These are phyloP conservation scores for Fusarium scirpi DNA, from an alignment of 2,329 filamentous ascomycete genomes.

Conservation along the genomic window DNA sequence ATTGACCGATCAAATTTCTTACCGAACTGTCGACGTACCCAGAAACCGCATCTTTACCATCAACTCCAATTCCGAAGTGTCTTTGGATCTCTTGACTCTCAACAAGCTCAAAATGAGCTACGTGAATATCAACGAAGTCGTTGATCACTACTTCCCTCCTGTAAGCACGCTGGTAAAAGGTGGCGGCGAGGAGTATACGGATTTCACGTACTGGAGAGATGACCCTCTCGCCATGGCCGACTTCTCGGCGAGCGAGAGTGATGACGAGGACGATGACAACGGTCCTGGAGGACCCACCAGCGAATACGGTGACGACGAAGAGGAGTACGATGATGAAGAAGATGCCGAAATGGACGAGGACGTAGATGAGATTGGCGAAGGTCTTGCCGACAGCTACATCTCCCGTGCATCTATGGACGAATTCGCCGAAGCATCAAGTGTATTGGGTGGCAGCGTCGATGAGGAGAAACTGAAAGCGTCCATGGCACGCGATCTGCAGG, in stretches of 20 bases:
- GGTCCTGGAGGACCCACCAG: constrained; percentile 64
- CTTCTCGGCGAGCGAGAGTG: constrained; percentile 84
- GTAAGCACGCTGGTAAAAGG: constrained; percentile 87
- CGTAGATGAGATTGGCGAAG: constrained; percentile 56
- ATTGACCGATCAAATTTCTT: constrained; percentile 94
- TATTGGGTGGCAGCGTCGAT: constrained; percentile 59
- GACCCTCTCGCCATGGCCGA: constrained; percentile 85
- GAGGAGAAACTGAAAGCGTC: constrained; percentile 58
- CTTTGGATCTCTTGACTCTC: constrained; percentile 86
- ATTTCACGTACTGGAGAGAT: constrained; percentile 97
- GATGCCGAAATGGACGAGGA: constrained; percentile 57
- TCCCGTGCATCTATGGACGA: constrained; percentile 52
- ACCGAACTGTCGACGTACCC: constrained; percentile 95
- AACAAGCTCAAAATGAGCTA: constrained; percentile 98
- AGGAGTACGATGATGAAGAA: constrained; percentile 59
- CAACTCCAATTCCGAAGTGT: constrained; percentile 97
- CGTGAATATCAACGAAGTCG: constrained; percentile 94
- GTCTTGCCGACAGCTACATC: constrained; percentile 48
- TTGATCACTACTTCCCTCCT: constrained; percentile 98
- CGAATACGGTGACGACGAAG: constrained; percentile 59
- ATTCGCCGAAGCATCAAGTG: constrained; percentile 57
- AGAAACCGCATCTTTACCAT: constrained; percentile 97
- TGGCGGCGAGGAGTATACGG: constrained; percentile 93
- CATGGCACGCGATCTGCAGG: constrained; percentile 56
- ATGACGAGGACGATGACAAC: constrained; percentile 62